Conservation (phyloP, 176 grass and related monocot species). For the Dactylis glomerata region DNA sequence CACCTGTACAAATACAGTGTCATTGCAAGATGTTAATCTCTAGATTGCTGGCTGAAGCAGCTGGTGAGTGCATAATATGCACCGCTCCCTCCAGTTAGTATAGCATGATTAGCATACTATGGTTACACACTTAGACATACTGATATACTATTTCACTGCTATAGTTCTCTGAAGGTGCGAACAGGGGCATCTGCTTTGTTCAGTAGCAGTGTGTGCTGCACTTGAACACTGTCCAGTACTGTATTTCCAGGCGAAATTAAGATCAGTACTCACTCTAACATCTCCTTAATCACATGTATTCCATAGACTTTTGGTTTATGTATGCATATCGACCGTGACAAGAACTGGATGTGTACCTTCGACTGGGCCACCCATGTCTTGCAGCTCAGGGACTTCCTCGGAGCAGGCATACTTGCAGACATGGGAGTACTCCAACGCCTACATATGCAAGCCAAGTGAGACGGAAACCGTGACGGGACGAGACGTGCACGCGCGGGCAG, state of each 20-base stretch:
- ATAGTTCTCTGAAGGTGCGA: neutral
- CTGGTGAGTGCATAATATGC: neutral
- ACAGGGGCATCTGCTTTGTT: neutral
- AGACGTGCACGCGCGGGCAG: neutral
- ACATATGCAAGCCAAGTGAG: neutral
- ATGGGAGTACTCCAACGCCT: constrained; percentile 89
- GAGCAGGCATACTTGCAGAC: constrained; percentile 99
- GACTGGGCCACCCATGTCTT: constrained; percentile 93
- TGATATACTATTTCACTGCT: neutral
- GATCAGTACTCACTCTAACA: too few relatives aligned
- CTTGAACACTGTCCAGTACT: neutral
- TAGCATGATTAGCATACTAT: neutral
- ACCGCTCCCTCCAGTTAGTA: neutral
- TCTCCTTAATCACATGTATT: neutral
- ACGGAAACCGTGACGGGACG: neutral
- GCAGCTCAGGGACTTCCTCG: constrained; percentile 88
- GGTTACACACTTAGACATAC: neutral
- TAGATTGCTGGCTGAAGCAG: neutral
- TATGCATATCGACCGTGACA: neutral
- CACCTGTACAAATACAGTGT: neutral
- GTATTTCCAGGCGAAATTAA: neutral
- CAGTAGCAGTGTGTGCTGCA: neutral
- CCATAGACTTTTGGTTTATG: neutral
- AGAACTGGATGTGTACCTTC: constrained; percentile 54
- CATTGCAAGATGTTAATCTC: neutral